These are phyloP conservation scores for Collybia mongolica DNA, from an alignment of 768 basidiomycete genomes.

Conservation along the genomic window DNA sequence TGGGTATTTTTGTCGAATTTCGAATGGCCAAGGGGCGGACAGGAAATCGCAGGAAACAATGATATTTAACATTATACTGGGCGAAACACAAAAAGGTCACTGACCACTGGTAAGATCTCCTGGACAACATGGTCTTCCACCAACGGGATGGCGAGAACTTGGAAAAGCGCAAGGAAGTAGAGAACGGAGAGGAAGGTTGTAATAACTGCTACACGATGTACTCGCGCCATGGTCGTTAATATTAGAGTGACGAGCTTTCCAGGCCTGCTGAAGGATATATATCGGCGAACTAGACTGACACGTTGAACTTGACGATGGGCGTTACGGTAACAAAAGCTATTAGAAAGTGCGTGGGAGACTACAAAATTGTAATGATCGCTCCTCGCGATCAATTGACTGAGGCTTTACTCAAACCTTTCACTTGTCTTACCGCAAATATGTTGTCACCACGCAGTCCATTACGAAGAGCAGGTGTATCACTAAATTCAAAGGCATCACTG, in stretches of 20 bases:
- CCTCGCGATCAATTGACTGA: too few relatives aligned
- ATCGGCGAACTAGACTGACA: not conserved
- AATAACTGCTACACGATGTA: slow-evolving; percentile 49
- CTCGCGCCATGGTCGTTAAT: slow-evolving; percentile 52
- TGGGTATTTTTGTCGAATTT: not conserved
- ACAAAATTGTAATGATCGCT: not conserved
- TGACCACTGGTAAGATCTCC: slow-evolving; percentile 58
- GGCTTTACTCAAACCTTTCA: too few relatives aligned
- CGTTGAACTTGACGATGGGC: not conserved
- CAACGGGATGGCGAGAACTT: slow-evolving; percentile 54
- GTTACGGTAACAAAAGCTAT: not conserved
- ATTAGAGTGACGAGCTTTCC: too few relatives aligned
- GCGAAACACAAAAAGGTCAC: slow-evolving; percentile 18
- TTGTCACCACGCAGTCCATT: too few relatives aligned
- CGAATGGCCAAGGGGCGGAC: too few relatives aligned
- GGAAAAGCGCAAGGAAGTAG: slow-evolving; percentile 59
- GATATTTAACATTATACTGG: not conserved
- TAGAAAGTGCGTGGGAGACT: not conserved
- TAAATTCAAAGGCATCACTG: too few relatives aligned
- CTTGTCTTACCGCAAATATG: too few relatives aligned
- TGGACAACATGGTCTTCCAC: slow-evolving; percentile 40
- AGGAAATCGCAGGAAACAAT: not conserved
- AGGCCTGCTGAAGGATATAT: not conserved
- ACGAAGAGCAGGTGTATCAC: too few relatives aligned
- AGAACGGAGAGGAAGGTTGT: slow-evolving; percentile 38